Percentiles rank a stretch among this genome's conserved stretches.
phyloP scores from a whole-genome alignment of 202 grass and related monocot species.

The Dendrocalamus latiflorus region DNA sequence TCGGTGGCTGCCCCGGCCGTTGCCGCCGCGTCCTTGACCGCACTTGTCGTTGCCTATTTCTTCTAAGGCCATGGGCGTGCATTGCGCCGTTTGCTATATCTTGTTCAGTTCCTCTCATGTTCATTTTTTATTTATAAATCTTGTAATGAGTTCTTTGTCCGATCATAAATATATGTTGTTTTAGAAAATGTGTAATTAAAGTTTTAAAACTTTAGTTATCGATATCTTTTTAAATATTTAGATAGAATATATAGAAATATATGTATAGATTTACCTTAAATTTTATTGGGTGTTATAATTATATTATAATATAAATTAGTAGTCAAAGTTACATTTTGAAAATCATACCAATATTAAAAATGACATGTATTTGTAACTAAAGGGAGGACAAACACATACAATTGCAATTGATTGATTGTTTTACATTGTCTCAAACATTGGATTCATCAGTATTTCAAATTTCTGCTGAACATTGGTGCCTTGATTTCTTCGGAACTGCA shows the following conservation, averaged over 20 bases:
- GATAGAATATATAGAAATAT: too few relatives aligned
- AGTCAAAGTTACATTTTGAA: too few relatives aligned
- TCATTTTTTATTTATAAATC: neutral
- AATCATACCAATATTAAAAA: too few relatives aligned
- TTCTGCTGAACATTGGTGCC: neutral
- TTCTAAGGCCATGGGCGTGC: neutral
- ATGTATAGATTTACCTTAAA: too few relatives aligned
- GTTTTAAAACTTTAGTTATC: too few relatives aligned
- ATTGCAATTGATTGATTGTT: neutral
- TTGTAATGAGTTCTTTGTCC: neutral
- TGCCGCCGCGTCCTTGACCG: constrained; percentile 31
- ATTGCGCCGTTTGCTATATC: neutral
- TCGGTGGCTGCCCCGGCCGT: constrained; percentile 17
- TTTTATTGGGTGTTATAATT: too few relatives aligned
- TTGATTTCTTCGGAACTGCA: neutral
- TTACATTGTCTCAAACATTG: neutral
- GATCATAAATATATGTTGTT: too few relatives aligned
- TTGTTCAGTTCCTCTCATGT: neutral
- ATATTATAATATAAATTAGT: too few relatives aligned
- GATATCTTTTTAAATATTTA: too few relatives aligned
- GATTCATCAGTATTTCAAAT: neutral
- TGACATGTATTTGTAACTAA: too few relatives aligned
- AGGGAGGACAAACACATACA: neutral
- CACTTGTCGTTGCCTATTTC: constrained; percentile 35
- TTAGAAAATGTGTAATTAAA: fast-evolving